These are phyloP conservation scores for Tuber melanosporum DNA, from an alignment of 495 filamentous ascomycete genomes.

Conservation along the genomic window DNA sequence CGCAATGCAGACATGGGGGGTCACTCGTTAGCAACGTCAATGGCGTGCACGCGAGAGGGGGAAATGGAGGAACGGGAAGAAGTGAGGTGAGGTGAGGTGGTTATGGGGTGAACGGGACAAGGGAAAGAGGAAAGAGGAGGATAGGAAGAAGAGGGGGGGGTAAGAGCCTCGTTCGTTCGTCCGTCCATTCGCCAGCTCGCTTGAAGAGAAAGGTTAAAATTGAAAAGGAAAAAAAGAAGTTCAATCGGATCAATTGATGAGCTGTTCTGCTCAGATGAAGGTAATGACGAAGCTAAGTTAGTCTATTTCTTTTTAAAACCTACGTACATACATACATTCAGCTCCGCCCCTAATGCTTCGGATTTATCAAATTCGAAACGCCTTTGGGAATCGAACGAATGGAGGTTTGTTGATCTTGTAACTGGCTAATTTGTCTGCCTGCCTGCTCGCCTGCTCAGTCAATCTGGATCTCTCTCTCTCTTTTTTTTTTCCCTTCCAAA, in stretches of 20 bases:
- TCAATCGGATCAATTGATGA: slow-evolving; percentile 4
- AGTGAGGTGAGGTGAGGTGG: slow-evolving; percentile 1
- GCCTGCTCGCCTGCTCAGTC: not conserved
- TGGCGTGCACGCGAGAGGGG: not conserved
- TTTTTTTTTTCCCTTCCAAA: not conserved
- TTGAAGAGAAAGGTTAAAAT: not conserved
- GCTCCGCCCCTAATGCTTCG: not conserved
- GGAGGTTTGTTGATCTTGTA: not conserved
- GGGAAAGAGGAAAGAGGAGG: not conserved
- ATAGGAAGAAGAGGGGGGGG: not conserved
- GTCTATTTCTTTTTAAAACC: not conserved
- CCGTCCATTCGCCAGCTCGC: not conserved
- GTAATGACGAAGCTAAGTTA: not conserved
- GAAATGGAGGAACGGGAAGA: not conserved
- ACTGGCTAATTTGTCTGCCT: not conserved
- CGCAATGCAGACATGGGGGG: not conserved
- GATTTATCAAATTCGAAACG: slow-evolving; percentile 1
- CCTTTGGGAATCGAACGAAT: slow-evolving; percentile 1
- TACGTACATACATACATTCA: not conserved
- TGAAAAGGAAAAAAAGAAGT: not conserved
- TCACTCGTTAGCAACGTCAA: slow-evolving; percentile 1
- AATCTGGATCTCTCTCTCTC: not conserved
- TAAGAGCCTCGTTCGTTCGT: not conserved
- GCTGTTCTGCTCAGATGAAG: not conserved
- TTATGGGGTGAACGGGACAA: not conserved